Conservation (phyloP, 1,284 basidiomycete species). For the Ustilago loliicola region DNA sequence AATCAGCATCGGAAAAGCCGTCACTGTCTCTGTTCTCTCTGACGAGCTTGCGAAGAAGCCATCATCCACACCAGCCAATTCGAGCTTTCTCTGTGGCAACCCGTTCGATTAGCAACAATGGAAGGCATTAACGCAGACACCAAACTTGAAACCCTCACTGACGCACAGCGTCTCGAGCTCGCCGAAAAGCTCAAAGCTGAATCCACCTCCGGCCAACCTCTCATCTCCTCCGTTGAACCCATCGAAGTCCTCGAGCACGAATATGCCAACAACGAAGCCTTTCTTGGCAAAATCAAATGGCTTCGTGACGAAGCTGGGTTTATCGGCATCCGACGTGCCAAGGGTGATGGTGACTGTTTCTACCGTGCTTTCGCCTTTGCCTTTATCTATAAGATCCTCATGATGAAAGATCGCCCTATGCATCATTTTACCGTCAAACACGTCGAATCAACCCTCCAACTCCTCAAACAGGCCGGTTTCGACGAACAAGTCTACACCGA, state of each 20-base stretch:
- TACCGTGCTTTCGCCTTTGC: constrained; percentile 65
- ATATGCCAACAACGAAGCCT: constrained; percentile 48
- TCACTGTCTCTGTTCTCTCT: no score
- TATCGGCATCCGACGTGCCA: constrained; percentile 51
- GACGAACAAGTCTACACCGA: constrained; percentile 57
- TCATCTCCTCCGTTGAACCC: constrained; percentile 53
- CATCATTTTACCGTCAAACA: constrained; percentile 55
- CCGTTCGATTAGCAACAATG: constrained; percentile 15
- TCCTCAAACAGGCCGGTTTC: constrained; percentile 59
- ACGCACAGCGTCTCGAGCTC: constrained; percentile 54
- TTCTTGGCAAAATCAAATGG: constrained; percentile 59
- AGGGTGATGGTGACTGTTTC: constrained; percentile 68
- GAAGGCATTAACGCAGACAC: constrained; percentile 45
- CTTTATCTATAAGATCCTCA: constrained; percentile 55
- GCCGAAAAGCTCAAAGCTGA: constrained; percentile 50
- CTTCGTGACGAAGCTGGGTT: constrained; percentile 51
- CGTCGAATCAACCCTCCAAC: constrained; percentile 51
- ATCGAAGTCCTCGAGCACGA: constrained; percentile 53
- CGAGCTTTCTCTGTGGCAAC: not conserved
- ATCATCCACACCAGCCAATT: no score
- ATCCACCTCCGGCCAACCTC: constrained; percentile 30
- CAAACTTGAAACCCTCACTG: constrained; percentile 45
- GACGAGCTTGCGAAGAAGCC: no score
- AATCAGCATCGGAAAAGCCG: not conserved
- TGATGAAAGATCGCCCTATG: constrained; percentile 53